Evolutionary conservation across 306 rosid genomes (phyloP).

Genomic region (Prunus campanulata): DNA sequence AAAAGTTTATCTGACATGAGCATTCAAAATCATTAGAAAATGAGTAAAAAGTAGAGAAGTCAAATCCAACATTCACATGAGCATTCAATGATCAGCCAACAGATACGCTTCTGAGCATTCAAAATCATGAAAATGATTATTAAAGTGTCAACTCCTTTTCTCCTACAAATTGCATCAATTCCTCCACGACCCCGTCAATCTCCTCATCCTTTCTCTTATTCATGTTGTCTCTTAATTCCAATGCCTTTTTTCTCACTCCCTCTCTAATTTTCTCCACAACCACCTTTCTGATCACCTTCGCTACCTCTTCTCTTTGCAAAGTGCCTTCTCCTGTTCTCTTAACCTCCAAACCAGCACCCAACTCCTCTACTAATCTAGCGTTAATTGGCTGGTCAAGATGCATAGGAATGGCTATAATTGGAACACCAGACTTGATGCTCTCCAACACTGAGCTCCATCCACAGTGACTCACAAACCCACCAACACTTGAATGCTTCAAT

Average conservation of each 20-base stretch:
- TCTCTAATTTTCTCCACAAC: slow-evolving; percentile 3
- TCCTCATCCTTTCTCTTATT: neutral
- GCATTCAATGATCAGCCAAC: no score
- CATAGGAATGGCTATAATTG: slow-evolving; percentile 28
- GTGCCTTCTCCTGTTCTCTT: neutral
- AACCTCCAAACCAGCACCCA: slow-evolving; percentile 16
- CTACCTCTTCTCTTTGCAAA: neutral
- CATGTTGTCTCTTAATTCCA: neutral
- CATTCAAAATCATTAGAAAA: no score
- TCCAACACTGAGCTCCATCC: slow-evolving; percentile 24
- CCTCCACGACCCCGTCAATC: slow-evolving; percentile 6
- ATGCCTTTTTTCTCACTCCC: neutral
- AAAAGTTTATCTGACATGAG: no score
- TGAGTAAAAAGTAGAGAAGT: no score
- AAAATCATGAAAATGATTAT: no score
- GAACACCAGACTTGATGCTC: slow-evolving; percentile 20
- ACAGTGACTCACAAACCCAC: neutral
- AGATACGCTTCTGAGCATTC: no score
- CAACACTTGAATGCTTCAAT: slow-evolving; percentile 12
- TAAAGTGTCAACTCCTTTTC: no score
- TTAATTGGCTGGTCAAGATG: slow-evolving; percentile 23
- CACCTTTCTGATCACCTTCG: slow-evolving; percentile 9
- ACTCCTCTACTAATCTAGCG: slow-evolving; percentile 15
- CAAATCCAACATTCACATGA: no score
- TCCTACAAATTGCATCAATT: neutral